These are phyloP conservation scores for Trichosanthes truncata DNA, from an alignment of 306 rosid species.

Conservation along the genomic window DNA sequence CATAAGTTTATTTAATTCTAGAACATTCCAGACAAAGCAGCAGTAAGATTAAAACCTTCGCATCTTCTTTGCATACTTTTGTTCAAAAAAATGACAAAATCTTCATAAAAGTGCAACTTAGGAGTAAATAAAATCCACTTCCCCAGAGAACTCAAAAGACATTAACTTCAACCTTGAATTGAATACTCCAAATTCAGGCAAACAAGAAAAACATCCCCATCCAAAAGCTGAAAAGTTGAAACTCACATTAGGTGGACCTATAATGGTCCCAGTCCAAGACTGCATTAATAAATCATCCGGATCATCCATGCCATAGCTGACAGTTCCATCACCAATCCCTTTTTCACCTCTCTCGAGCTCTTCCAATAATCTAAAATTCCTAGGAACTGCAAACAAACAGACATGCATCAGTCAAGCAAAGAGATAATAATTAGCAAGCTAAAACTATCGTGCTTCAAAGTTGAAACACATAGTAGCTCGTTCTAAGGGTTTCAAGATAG, in stretches of 20 bases:
- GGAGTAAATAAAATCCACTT: neutral
- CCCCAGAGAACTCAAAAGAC: neutral
- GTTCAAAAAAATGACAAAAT: neutral
- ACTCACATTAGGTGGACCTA: constrained; percentile 91
- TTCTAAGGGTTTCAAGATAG: neutral
- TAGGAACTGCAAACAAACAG: constrained; percentile 54
- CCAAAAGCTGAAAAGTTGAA: neutral
- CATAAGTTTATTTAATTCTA: neutral
- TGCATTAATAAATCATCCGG: constrained; percentile 95
- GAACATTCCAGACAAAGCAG: neutral
- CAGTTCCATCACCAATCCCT: constrained; percentile 97
- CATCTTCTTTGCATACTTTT: neutral
- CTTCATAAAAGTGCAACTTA: neutral
- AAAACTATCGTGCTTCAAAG: neutral
- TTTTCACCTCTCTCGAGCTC: constrained; percentile 98
- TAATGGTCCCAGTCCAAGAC: constrained; percentile 94
- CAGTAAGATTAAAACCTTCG: neutral
- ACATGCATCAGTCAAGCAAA: neutral
- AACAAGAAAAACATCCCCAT: neutral
- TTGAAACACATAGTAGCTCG: neutral
- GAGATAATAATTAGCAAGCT: neutral
- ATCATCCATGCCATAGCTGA: constrained; percentile 98
- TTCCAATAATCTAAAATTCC: constrained; percentile 91
- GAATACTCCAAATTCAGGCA: neutral
- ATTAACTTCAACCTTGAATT: neutral